Evolutionary conservation across 2,329 filamentous ascomycete genomes (phyloP).

Genomic region (Fusarium sp.): DNA sequence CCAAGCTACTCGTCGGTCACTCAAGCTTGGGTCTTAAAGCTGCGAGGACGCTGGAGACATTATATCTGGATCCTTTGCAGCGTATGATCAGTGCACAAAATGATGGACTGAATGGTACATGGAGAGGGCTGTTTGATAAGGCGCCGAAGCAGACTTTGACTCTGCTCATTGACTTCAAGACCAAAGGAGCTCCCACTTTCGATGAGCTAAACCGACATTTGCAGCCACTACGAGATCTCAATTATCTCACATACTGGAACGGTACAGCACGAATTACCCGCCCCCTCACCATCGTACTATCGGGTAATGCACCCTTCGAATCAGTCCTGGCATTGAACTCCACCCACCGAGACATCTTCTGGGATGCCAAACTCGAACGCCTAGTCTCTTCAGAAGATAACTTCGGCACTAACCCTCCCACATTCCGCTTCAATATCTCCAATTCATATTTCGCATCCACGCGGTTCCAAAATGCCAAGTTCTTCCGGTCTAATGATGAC

Average conservation of each 20-base stretch:
- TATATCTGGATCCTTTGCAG: slow-evolving; percentile 13
- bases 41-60: not conserved
- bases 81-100: slow-evolving; percentile 19
- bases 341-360: slow-evolving; percentile 20
- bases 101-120: not conserved
- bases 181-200: not conserved
- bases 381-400: not conserved
- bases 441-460: slow-evolving; percentile 26
- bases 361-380: slow-evolving; percentile 22
- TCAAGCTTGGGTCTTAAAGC: not conserved
- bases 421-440: slow-evolving; percentile 7
- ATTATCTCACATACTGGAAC: slow-evolving; percentile 22
- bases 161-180: slow-evolving; percentile 17
- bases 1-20: slow-evolving; percentile 4
- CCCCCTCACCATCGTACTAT: slow-evolving; percentile 15
- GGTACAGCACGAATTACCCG: slow-evolving; percentile 4
- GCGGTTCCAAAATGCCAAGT: slow-evolving; percentile 10
- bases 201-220: not conserved
- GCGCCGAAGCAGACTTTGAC: slow-evolving; percentile 4
- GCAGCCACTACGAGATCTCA: slow-evolving; percentile 5
- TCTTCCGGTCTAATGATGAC: not conserved
- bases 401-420: slow-evolving; percentile 1
- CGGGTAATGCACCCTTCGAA: slow-evolving; percentile 10
- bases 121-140: slow-evolving; percentile 2
- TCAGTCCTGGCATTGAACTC: not conserved